Conservation (phyloP, 2,329 filamentous ascomycete genomes). For the Neonectria magnoliae region DNA sequence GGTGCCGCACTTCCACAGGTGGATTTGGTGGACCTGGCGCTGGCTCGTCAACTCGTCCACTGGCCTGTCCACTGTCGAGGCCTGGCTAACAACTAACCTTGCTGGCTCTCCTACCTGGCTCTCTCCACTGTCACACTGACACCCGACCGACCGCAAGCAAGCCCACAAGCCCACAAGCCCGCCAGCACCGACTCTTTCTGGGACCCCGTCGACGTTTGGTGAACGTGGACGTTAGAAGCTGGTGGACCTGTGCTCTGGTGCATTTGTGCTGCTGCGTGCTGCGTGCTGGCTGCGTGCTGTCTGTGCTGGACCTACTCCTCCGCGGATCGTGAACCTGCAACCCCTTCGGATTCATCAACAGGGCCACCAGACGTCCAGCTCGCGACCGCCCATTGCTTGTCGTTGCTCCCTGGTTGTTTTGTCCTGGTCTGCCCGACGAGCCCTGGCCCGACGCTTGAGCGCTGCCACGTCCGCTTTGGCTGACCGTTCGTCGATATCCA, state of each 20-base stretch:
- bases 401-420: constrained; percentile 17
- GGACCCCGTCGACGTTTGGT: constrained; percentile 12
- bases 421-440: constrained; percentile 29
- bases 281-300: constrained; percentile 13
- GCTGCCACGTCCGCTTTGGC: constrained; percentile 17
- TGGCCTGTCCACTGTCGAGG: constrained; percentile 35
- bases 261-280: constrained; percentile 9
- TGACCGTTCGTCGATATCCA: constrained; percentile 28
- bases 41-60: constrained; percentile 21
- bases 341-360: constrained; percentile 35
- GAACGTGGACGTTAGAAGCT: constrained; percentile 18
- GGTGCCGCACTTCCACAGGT: constrained; percentile 38
- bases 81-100: no score
- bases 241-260: constrained; percentile 21
- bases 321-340: constrained; percentile 44
- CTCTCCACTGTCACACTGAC: constrained; percentile 24
- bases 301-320: constrained; percentile 31
- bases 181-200: constrained; percentile 10
- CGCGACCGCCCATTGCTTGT: constrained; percentile 37
- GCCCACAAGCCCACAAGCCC: background rate
- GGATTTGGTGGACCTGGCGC: constrained; percentile 36
- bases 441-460: constrained; percentile 28
- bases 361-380: constrained; percentile 33
- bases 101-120: constrained; percentile 11
- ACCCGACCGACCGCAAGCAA: constrained; percentile 8